These are phyloP conservation scores for Pyrrhoderma noxium DNA, from an alignment of 1,284 basidiomycete species.

Conservation along the genomic window DNA sequence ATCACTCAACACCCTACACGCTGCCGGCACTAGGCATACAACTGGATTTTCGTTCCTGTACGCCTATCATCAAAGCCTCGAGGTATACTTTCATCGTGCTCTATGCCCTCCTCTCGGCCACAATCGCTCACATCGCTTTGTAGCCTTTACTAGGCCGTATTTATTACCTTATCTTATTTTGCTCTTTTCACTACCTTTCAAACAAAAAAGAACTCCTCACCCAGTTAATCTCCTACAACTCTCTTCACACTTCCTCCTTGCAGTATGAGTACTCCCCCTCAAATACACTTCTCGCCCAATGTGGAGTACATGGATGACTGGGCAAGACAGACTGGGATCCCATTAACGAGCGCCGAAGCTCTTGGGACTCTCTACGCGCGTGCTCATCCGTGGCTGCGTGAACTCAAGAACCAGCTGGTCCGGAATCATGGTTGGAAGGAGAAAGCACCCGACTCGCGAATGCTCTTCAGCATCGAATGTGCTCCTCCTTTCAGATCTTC, in stretches of 20 bases:
- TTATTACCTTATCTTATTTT: constrained; percentile 16
- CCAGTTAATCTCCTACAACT: neutral
- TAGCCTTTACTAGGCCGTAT: constrained; percentile 1
- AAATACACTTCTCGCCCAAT: constrained; percentile 70
- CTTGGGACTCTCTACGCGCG: constrained; percentile 70
- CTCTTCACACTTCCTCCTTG: constrained; percentile 4
- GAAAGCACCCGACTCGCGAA: constrained; percentile 49
- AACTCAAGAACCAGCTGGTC: constrained; percentile 53
- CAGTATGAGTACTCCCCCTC: constrained; percentile 32
- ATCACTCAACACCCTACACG: too few species aligned
- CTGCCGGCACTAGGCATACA: too few species aligned
- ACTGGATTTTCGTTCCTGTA: neutral
- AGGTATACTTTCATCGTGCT: too few species aligned
- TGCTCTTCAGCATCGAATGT: constrained; percentile 71
- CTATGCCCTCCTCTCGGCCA: too few species aligned
- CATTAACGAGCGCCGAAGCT: constrained; percentile 71
- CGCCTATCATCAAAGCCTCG: constrained; percentile 2
- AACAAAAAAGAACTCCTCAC: neutral
- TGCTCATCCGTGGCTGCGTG: constrained; percentile 64
- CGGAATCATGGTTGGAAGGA: constrained; percentile 64
- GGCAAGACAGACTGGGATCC: constrained; percentile 68
- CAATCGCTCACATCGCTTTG: neutral
- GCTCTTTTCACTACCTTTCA: constrained; percentile 13
- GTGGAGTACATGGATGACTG: constrained; percentile 74
- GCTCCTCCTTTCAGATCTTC: constrained; percentile 69